These are phyloP conservation scores for Bauhinia variegata DNA, from an alignment of 306 rosid genomes.

Conservation along the genomic window DNA sequence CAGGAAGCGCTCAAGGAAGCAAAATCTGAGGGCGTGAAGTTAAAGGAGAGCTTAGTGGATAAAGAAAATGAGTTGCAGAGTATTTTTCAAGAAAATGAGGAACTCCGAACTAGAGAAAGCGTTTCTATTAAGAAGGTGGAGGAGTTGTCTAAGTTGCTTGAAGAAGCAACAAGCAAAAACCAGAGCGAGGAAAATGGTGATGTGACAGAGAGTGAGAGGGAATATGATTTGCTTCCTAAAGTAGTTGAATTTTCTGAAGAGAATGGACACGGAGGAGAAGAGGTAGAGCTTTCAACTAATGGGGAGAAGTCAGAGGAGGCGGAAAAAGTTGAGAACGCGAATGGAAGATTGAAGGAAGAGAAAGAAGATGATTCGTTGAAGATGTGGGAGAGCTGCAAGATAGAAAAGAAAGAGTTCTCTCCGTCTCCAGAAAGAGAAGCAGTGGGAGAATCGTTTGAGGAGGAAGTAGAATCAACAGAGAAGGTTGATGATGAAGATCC, in stretches of 20 bases:
- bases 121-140: conserved; percentile 63
- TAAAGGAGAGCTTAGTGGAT: conserved; percentile 78
- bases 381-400: conserved; percentile 97
- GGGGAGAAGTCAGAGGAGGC: conserved; percentile 58
- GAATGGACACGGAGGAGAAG: conserved; percentile 78
- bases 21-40: conserved; percentile 73
- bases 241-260: conserved; percentile 96
- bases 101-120: conserved; percentile 67
- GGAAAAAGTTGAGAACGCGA: conserved; percentile 46
- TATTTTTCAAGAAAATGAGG: conserved; percentile 75
- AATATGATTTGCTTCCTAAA: conserved; percentile 87
- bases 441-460: conserved; percentile 67
- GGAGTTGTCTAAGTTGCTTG: conserved; percentile 79
- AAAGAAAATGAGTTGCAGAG: conserved; percentile 86
- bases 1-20: conserved; percentile 86
- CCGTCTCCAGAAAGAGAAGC: conserved; percentile 78
- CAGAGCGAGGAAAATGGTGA: conserved; percentile 66
- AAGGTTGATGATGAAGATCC: conserved; percentile 57
- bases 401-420: conserved; percentile 92
- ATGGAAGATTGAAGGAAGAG: conserved; percentile 62
- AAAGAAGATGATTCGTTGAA: conserved; percentile 57
- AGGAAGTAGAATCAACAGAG: conserved; percentile 69
- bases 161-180: conserved; percentile 71
- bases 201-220: conserved; percentile 81
- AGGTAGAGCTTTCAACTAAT: conserved; percentile 47